Conservation (phyloP, 139 green algal species). For the Dunaliella primolecta region DNA sequence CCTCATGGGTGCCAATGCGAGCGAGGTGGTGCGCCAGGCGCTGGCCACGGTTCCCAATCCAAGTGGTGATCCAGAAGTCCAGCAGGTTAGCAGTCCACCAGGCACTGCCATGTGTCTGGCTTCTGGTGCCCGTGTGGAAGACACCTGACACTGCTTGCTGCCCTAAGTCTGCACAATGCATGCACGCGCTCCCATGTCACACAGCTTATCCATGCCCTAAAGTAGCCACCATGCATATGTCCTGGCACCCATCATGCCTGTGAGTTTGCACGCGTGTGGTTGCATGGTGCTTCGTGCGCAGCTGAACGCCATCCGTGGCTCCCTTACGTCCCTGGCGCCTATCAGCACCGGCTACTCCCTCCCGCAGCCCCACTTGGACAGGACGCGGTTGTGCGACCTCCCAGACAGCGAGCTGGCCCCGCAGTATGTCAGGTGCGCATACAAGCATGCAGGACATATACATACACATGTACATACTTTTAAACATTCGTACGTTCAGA, state of each 20-base stretch:
- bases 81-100: constrained; percentile 26
- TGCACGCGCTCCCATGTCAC: too few relatives aligned
- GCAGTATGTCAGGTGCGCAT: constrained; percentile 43
- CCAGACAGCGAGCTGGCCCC: constrained; percentile 51
- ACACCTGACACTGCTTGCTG: too few relatives aligned
- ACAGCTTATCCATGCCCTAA: neutral
- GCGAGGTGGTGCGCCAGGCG: constrained; percentile 63
- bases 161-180: too few relatives aligned
- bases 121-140: too few relatives aligned
- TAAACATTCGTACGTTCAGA: too few relatives aligned
- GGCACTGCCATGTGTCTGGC: constrained; percentile 21
- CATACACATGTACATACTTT: too few relatives aligned
- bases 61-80: neutral
- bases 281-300: neutral
- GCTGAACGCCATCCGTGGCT: constrained; percentile 63
- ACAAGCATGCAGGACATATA: too few relatives aligned
- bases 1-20: constrained; percentile 68
- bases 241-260: neutral
- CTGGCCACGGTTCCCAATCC: constrained; percentile 78
- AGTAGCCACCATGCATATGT: neutral
- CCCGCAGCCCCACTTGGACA: constrained; percentile 85
- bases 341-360: constrained; percentile 74
- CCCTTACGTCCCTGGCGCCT: constrained; percentile 47
- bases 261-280: neutral
- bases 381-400: constrained; percentile 80